Percentiles rank a stretch among this genome's conserved stretches.
Conservation (phyloP, 176 grass and related monocot species). For the Aegilops sharonensis region DNA sequence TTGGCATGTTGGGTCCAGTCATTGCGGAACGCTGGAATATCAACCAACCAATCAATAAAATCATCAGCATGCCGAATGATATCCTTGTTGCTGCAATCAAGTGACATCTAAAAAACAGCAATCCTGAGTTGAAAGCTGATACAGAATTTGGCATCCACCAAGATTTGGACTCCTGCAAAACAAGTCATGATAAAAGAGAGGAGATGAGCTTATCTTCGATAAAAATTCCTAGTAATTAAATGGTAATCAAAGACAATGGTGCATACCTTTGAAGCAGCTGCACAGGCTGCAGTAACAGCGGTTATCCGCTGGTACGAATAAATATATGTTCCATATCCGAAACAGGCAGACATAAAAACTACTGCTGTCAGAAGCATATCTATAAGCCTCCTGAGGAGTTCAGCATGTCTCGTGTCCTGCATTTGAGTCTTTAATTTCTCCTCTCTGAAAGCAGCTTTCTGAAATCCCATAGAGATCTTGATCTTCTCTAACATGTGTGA, state of each 20-base stretch:
- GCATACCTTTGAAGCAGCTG: slow-evolving; percentile 52
- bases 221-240: background rate
- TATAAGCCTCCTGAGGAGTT: slow-evolving; percentile 68
- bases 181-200: background rate
- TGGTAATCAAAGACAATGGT: background rate
- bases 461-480: slow-evolving; percentile 68
- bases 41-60: slow-evolving; percentile 59
- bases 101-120: slow-evolving; percentile 67
- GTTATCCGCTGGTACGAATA: slow-evolving; percentile 77
- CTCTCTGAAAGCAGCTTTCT: slow-evolving; percentile 82
- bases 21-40: slow-evolving; percentile 59
- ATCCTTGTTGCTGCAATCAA: slow-evolving; percentile 52
- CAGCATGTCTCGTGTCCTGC: slow-evolving; percentile 55
- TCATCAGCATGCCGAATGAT: slow-evolving; percentile 68
- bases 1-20: slow-evolving; percentile 68
- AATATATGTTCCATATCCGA: slow-evolving; percentile 73
- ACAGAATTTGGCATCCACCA: slow-evolving; percentile 87
- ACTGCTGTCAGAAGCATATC: slow-evolving; percentile 80
- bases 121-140: slow-evolving; percentile 58
- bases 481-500: slow-evolving; percentile 64
- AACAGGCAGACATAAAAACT: slow-evolving; percentile 74
- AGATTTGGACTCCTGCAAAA: slow-evolving; percentile 63
- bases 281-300: slow-evolving; percentile 64
- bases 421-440: slow-evolving; percentile 78
- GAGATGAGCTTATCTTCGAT: background rate